Evolutionary conservation across 345 rosid genomes (phyloP).

Genomic region (Theobroma cacao): DNA sequence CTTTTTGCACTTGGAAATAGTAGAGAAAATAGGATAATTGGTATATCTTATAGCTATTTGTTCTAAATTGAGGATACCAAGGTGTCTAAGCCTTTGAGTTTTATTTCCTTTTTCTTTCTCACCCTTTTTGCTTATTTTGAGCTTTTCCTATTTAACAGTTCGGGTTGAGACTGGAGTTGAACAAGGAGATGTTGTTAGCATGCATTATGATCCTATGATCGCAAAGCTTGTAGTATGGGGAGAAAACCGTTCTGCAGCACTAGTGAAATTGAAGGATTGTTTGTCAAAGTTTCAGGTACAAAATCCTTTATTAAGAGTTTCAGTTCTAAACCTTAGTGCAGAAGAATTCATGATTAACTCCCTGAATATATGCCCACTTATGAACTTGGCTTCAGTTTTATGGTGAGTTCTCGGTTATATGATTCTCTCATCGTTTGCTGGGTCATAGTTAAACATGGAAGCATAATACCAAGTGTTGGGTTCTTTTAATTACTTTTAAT

Average conservation of each 20-base stretch:
- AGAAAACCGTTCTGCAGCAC: constrained; percentile 75
- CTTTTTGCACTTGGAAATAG: background rate
- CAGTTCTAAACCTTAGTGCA: constrained; percentile 11
- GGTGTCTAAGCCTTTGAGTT: background rate
- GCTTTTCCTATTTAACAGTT: constrained; percentile 38
- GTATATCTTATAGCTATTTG: constrained; percentile 3
- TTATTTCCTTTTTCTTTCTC: background rate
- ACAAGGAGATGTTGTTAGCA: constrained; percentile 90
- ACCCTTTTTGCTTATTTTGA: constrained; percentile 14
- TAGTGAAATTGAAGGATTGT: constrained; percentile 82
- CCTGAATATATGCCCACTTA: background rate
- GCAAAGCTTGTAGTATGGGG: constrained; percentile 98
- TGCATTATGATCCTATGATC: constrained; percentile 99
- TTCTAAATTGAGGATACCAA: constrained; percentile 4
- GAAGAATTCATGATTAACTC: background rate
- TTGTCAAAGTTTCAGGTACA: constrained; percentile 85
- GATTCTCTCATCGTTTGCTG: background rate
- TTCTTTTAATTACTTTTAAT: background rate
- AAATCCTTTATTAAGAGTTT: background rate
- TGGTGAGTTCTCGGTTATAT: constrained; percentile 8
- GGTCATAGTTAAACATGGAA: background rate
- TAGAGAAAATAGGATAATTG: background rate
- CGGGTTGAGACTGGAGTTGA: constrained; percentile 94
- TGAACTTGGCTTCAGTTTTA: constrained; percentile 9
- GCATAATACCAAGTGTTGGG: background rate